Evolutionary conservation across 345 rosid species (phyloP), one percentile per base, ranked within the genome.

Genomic region (Gossypium mustelinum): DNA sequence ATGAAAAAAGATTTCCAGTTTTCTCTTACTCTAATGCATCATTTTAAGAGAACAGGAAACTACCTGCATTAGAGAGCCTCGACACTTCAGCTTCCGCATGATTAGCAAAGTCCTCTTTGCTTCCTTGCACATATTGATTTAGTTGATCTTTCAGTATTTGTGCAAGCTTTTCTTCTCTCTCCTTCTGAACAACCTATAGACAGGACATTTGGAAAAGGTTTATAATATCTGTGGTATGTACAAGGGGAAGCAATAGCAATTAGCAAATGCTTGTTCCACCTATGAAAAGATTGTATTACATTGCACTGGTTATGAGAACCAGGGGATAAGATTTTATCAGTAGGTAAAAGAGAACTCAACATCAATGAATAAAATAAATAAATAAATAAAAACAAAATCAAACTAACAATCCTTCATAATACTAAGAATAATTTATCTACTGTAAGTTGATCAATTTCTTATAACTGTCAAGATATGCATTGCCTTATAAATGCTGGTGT

Each of bases 91-190:
- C 93, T 87, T 88, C 81, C 24, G 98, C 94, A 57, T 81, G 82
- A 61, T 45, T 76, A 64, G 84, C 76, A 79, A 95, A 95, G 43
- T 89, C 92, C 14, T 88, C 96, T 81, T 89, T 89, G 81, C 86
- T 89, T 60, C 87, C 92, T 73, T 85, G 85, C 65, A 90, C 87
- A 75, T 95, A 93, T 76, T 86, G 93, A 81, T 86, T 82, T 34
- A 95, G 92, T 77, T 94, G 86, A 77, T 87, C 85, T 88, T 83
- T 90, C 67, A 95, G 81, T 79, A 84, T 85, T 66, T 81, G 85
- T 7, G 83, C 96, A 79, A 95, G 99, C 74, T 89, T 95, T 52
- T 95, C 96, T 81, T 95, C 99, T 83, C 99, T 91, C 78, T 95
- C 99, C 85, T 85, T 95, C 85, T 95, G 98, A 80, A 95, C 91